A percentile compares a stretch with the other conserved stretches of the same genome.
These are phyloP conservation scores for Colletotrichum tabaci DNA, from an alignment of 2,329 filamentous ascomycete species.

Conservation along the genomic window DNA sequence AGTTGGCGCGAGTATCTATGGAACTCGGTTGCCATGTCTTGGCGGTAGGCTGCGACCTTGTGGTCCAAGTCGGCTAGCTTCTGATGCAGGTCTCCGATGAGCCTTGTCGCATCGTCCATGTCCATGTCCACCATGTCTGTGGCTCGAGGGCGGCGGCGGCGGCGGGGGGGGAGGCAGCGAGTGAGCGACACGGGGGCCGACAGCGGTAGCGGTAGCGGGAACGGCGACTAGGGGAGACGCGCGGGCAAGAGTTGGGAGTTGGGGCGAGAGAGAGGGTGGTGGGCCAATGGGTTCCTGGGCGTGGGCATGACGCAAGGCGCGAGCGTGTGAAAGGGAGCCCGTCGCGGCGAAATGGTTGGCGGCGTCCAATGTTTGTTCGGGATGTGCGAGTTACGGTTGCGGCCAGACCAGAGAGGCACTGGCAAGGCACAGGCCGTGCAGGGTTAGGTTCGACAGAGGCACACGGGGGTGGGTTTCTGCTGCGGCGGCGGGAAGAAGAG, in stretches of 20 bases:
- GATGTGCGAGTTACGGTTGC: conserved; percentile 37
- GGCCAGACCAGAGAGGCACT: conserved; percentile 33
- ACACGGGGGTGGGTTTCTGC: conserved; percentile 22
- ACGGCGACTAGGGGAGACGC: conserved; percentile 32
- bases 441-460: conserved; percentile 17
- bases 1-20: conserved; percentile 66
- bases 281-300: conserved; percentile 41
- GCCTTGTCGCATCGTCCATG: conserved; percentile 64
- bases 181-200: conserved; percentile 1
- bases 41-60: conserved; percentile 70
- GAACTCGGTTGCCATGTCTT: conserved; percentile 71
- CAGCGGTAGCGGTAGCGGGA: conserved; percentile 32
- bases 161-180: no score
- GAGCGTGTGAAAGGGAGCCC: conserved; percentile 31
- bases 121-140: conserved; percentile 46
- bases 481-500: conserved; percentile 47
- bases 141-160: conserved; percentile 21
- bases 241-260: conserved; percentile 32
- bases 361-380: conserved; percentile 41
- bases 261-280: conserved; percentile 35
- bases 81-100: conserved; percentile 66
- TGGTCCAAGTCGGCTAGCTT: conserved; percentile 71
- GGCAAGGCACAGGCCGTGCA: conserved; percentile 13
- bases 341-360: conserved; percentile 37
- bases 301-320: conserved; percentile 41